Conservation (phyloP, 2,329 filamentous ascomycete genomes). For the Daldinia sp. region DNA sequence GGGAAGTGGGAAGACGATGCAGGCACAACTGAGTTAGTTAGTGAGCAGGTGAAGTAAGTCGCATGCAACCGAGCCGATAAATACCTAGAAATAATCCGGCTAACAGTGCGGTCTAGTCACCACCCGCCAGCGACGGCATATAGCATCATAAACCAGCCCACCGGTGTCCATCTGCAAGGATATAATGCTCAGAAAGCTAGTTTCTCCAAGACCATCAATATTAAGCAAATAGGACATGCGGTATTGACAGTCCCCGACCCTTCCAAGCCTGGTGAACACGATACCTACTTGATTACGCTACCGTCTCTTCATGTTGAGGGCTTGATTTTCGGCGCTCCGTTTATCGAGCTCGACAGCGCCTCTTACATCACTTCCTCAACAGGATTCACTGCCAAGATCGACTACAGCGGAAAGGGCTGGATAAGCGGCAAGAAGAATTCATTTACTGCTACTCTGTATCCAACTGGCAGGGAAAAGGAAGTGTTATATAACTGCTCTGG, state of each 20-base stretch:
- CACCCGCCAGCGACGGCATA: constrained; percentile 63
- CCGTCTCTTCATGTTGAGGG: constrained; percentile 59
- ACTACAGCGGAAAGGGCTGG: constrained; percentile 57
- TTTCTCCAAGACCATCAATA: constrained; percentile 58
- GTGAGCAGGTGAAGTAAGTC: constrained; percentile 57
- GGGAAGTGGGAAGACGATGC: constrained; percentile 46
- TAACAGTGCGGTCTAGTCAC: constrained; percentile 48
- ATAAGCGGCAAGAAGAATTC: constrained; percentile 56
- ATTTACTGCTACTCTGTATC: constrained; percentile 55
- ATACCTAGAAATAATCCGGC: neutral
- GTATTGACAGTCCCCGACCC: constrained; percentile 57
- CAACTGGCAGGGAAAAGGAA: constrained; percentile 49
- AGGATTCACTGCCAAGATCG: constrained; percentile 56
- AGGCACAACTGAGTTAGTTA: constrained; percentile 45
- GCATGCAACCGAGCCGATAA: neutral
- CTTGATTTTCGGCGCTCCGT: constrained; percentile 56
- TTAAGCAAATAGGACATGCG: constrained; percentile 60
- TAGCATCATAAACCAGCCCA: constrained; percentile 54
- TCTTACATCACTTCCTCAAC: constrained; percentile 56
- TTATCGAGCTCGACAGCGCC: constrained; percentile 57
- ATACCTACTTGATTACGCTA: constrained; percentile 59
- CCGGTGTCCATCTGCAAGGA: constrained; percentile 58
- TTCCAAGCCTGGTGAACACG: constrained; percentile 48
- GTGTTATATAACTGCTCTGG: constrained; percentile 51
- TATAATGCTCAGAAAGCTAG: constrained; percentile 62